These are phyloP conservation scores for Morella rubra DNA, from an alignment of 306 rosid genomes.

Conservation along the genomic window DNA sequence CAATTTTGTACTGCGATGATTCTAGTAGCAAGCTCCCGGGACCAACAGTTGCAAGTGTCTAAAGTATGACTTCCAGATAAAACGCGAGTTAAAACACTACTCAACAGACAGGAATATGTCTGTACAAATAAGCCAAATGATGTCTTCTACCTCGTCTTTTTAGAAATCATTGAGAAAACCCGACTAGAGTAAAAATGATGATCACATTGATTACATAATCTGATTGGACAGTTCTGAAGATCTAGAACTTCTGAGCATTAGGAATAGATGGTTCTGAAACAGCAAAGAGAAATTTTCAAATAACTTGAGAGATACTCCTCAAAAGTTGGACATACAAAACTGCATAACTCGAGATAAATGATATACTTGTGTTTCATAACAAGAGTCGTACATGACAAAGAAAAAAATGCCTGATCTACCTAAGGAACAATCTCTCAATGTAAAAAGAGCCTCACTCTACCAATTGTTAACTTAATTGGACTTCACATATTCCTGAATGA, in stretches of 20 bases:
- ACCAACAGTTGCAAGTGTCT: not conserved
- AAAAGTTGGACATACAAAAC: conserved; percentile 3
- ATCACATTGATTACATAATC: too few species aligned
- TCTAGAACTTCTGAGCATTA: too few species aligned
- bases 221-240: too few species aligned
- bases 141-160: too few species aligned
- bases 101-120: too few species aligned
- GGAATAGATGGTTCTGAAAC: not conserved
- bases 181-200: too few species aligned
- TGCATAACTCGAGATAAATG: not conserved
- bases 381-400: not conserved
- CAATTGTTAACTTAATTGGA: conserved; percentile 25
- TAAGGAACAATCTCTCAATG: conserved; percentile 2
- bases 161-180: too few species aligned
- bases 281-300: not conserved
- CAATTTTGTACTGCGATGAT: not conserved
- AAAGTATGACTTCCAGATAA: not conserved
- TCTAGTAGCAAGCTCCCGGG: not conserved
- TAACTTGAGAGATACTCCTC: not conserved
- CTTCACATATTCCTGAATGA: conserved; percentile 53
- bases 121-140: too few species aligned
- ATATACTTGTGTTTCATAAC: not conserved
- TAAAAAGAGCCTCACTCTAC: not conserved
- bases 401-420: not conserved
- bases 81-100: too few species aligned